Evolutionary conservation across 1,284 basidiomycete genomes (phyloP).

Genomic region (Ustilago cynodontis): DNA sequence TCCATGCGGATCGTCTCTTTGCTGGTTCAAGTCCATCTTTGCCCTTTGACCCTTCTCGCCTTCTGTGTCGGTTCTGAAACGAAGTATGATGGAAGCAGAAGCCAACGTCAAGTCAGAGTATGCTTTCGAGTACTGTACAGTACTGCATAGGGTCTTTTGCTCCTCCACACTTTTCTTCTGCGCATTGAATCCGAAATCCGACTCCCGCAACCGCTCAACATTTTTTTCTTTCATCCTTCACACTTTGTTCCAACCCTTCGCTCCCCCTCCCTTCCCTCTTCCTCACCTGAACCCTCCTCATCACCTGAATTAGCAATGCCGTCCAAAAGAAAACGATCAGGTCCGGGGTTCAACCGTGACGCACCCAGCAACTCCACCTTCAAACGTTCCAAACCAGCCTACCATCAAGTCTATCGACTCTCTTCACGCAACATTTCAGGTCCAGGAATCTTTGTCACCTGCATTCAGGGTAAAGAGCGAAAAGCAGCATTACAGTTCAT

Average conservation of each 20-base stretch:
- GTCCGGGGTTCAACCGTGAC: constrained; percentile 43
- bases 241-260: constrained; percentile 1
- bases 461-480: constrained; percentile 58
- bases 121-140: no score
- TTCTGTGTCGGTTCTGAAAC: not conserved
- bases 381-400: constrained; percentile 32
- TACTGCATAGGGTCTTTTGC: no score
- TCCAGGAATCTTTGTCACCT: constrained; percentile 62
- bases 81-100: not conserved
- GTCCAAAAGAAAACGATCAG: constrained; percentile 46
- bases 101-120: not conserved
- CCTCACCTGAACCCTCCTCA: not conserved
- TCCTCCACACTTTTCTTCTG: constrained; percentile 1
- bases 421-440: constrained; percentile 45
- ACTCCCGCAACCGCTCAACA: constrained; percentile 7
- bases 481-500: constrained; percentile 64
- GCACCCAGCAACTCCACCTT: not conserved
- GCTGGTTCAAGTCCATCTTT: constrained; percentile 26
- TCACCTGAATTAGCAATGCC: constrained; percentile 23
- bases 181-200: constrained; percentile 12
- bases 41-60: not conserved
- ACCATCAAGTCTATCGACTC: constrained; percentile 40
- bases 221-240: not conserved
- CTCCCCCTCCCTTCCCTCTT: not conserved
- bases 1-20: constrained; percentile 42